Base-by-base conservation (phyloP, 768 basidiomycete genomes). In the Trametes meyenii region DNA sequence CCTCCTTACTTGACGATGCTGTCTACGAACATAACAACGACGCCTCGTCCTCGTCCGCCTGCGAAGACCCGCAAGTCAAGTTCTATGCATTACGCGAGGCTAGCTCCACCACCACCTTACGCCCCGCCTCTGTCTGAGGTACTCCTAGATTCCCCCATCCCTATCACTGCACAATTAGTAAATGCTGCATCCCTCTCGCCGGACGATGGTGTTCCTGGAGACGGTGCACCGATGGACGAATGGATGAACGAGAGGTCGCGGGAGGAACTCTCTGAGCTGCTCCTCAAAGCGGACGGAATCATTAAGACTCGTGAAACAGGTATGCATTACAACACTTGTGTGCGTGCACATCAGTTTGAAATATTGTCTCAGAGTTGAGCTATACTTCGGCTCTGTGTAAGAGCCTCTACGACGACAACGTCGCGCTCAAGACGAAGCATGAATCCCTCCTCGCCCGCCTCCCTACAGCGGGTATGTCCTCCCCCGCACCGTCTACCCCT, bases 301-400 rank as follows among this genome's bases (percentile, higher is more conserved):
- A 92, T 94, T 65, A 88, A 85, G 70, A 85, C 86, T 60, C 80
- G 92, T 40, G 91, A 90, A 75, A 83, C 81, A 64, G 91, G 92
- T 90, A 70, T 51, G 85, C 74, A 46, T 19, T 38, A 51, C n/a
- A 39, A 39, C 19, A 12, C 44, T 64, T 29, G 39, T 39, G 21
- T 58, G 36, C 56, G 48, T 33, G 13, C 40, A 48, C 29, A 33
- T 38, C 26, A 44, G 26, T n/a, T 56, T 40, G 19, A 14, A 23
- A 29, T 29, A n/a, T 19, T 57, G 33, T 61, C 56, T 40, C 60
- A 86, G 91, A 94, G 69, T 81, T 93, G 49, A 83, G 81, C 44
- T 68, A 86, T 48, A 87, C 90, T 24, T 86, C 89, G 38, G 81
- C 83, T 17, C 81, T 86, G 48, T 85, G 84, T 75, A 89, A 89